phyloP scores from a whole-genome alignment of 106 monocot genomes.

The Amphibolis antarctica region DNA sequence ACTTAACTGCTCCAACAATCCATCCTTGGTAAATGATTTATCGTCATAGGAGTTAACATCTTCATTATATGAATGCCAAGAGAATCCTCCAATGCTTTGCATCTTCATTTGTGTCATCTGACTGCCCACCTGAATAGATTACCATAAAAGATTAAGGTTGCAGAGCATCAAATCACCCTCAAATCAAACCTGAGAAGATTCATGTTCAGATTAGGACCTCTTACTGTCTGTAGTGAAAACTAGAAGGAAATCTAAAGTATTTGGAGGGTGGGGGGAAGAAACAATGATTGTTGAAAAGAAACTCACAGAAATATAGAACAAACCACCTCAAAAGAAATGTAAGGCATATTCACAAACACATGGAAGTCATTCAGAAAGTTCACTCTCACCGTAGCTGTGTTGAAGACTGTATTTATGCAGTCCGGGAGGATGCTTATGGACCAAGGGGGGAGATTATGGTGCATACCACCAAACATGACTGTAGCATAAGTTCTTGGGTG shows the following conservation, averaged over 20 bases:
- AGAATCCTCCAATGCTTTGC: constrained; percentile 17
- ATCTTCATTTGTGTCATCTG: constrained; percentile 21
- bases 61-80: constrained; percentile 30
- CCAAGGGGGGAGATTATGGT: constrained; percentile 38
- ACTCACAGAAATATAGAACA: neutral
- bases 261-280: no score
- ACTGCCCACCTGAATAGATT: constrained; percentile 15
- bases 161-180: neutral
- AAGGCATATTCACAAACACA: neutral
- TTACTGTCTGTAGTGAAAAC: no score
- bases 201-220: no score
- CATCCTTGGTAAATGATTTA: constrained; percentile 18
- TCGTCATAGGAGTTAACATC: constrained; percentile 9
- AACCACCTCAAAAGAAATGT: neutral
- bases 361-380: neutral
- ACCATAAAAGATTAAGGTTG: neutral
- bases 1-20: constrained; percentile 27
- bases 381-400: constrained; percentile 30
- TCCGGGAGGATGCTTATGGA: constrained; percentile 43
- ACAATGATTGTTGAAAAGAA: no score
- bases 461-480: constrained; percentile 27
- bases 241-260: no score
- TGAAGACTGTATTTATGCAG: constrained; percentile 31
- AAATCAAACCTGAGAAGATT: neutral
- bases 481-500: constrained; percentile 16